A percentile compares a stretch with the other conserved stretches of the same genome.
phyloP scores from a whole-genome alignment of 2,329 filamentous ascomycete genomes.

The Lasiodiplodia gonubiensis region DNA sequence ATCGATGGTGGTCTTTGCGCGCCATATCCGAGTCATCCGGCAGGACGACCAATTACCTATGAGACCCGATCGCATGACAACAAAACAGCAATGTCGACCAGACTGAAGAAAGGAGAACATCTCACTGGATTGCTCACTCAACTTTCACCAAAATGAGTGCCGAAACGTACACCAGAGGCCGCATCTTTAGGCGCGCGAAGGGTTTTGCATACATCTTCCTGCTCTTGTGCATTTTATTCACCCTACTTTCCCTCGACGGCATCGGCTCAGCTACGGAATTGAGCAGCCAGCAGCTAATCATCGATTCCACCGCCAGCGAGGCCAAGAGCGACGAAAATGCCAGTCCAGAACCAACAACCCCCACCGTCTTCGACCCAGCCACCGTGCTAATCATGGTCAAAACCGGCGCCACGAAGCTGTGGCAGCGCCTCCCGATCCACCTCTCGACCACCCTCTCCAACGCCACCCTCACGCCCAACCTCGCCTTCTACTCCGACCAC shows the following conservation, averaged over 20 bases:
- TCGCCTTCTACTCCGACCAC: conserved; percentile 64
- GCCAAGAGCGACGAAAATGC: not conserved
- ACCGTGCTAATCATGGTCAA: conserved; percentile 15
- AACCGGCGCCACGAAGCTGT: conserved; percentile 12
- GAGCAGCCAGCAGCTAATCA: not conserved
- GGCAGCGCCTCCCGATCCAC: not conserved
- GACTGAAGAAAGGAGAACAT: not conserved
- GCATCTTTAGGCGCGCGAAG: not conserved
- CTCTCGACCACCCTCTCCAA: conserved; percentile 6
- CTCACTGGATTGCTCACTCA: not conserved
- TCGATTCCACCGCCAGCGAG: not conserved
- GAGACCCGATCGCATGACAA: too few relatives aligned
- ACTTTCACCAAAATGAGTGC: not conserved
- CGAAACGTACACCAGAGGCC: not conserved
- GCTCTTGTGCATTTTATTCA: not conserved
- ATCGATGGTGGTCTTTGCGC: too few relatives aligned
- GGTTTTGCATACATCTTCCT: not conserved
- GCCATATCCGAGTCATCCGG: too few relatives aligned
- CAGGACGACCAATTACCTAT: too few relatives aligned
- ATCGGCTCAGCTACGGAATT: not conserved
- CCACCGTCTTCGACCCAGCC: not conserved
- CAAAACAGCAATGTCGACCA: not conserved
- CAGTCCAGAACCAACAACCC: too few relatives aligned
- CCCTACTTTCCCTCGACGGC: not conserved
- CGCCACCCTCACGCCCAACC: conserved; percentile 46